Percentiles rank a stretch among this genome's conserved stretches.
phyloP scores from a whole-genome alignment of 345 rosid species.

The Jatropha curcas region DNA sequence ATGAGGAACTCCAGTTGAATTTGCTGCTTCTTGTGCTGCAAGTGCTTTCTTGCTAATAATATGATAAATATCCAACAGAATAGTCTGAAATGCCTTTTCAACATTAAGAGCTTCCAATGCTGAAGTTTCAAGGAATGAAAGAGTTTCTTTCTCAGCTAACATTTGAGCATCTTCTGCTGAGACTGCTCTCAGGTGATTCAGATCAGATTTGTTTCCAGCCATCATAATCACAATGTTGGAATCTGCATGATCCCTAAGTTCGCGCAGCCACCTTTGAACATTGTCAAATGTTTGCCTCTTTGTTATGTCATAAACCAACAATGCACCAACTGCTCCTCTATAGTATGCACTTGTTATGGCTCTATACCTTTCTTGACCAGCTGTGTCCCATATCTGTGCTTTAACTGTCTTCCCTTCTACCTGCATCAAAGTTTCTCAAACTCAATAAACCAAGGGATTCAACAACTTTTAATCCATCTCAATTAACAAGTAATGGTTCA shows the following conservation, averaged over 20 bases:
- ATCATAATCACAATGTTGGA: slow-evolving; percentile 72
- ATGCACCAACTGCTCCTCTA: slow-evolving; percentile 71
- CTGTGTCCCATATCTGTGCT: slow-evolving; percentile 82
- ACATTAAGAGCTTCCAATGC: slow-evolving; percentile 59
- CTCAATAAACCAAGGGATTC: background rate
- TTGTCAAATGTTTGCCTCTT: slow-evolving; percentile 67
- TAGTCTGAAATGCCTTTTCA: slow-evolving; percentile 62
- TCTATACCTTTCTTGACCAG: slow-evolving; percentile 70
- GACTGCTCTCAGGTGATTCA: slow-evolving; percentile 55
- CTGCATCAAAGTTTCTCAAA: slow-evolving; percentile 21
- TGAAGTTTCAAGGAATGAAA: slow-evolving; percentile 61
- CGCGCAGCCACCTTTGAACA: slow-evolving; percentile 62
- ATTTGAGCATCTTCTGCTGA: slow-evolving; percentile 36
- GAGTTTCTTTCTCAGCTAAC: slow-evolving; percentile 50
- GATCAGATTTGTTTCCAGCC: slow-evolving; percentile 70
- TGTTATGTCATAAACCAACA: slow-evolving; percentile 66
- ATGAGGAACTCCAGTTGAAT: slow-evolving; percentile 45
- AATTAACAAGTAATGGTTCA: background rate
- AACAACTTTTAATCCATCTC: slow-evolving; percentile 30
- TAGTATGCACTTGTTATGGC: slow-evolving; percentile 78
- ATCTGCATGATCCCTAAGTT: slow-evolving; percentile 66
- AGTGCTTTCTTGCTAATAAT: slow-evolving; percentile 63
- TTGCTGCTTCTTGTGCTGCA: slow-evolving; percentile 57
- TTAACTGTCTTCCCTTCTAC: slow-evolving; percentile 71
- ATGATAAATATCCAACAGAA: slow-evolving; percentile 57